Conservation (phyloP, 139 green algal genomes). For the Penium margaritaceum region DNA sequence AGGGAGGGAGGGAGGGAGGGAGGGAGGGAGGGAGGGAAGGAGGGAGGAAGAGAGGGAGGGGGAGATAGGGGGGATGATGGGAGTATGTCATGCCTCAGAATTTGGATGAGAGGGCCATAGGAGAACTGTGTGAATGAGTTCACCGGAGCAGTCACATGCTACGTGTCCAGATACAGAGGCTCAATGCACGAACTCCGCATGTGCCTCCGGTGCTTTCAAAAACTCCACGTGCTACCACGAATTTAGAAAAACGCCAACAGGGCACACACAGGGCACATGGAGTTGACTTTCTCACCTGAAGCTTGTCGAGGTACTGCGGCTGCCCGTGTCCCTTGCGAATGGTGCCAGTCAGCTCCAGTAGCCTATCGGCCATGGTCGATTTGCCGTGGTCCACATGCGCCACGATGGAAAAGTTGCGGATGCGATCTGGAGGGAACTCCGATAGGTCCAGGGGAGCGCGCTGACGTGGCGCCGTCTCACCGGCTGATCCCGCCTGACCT, state of each 20-base stretch:
- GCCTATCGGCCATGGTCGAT: slow-evolving; percentile 73
- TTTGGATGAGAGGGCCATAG: no score
- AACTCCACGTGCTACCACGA: neutral
- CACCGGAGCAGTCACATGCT: neutral
- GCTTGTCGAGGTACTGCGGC: slow-evolving; percentile 44
- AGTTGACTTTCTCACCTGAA: slow-evolving; percentile 39
- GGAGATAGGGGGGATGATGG: no score
- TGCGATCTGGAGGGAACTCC: slow-evolving; percentile 29
- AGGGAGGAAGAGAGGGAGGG: neutral
- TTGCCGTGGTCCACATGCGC: slow-evolving; percentile 78
- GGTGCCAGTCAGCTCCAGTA: slow-evolving; percentile 46
- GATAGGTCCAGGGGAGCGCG: slow-evolving; percentile 16
- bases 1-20: neutral
- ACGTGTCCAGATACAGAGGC: neutral
- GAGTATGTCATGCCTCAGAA: no score
- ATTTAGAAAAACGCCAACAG: neutral
- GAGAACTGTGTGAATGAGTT: no score
- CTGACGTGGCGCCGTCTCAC: no score
- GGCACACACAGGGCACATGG: neutral
- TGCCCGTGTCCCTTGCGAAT: slow-evolving; percentile 27
- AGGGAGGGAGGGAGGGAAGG: neutral
- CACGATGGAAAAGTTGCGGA: slow-evolving; percentile 54
- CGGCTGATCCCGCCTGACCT: no score
- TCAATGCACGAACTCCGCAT: no score
- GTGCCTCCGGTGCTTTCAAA: neutral